Conservation (phyloP, 2,329 filamentous ascomycete genomes). For the Colletotrichum sidae region DNA sequence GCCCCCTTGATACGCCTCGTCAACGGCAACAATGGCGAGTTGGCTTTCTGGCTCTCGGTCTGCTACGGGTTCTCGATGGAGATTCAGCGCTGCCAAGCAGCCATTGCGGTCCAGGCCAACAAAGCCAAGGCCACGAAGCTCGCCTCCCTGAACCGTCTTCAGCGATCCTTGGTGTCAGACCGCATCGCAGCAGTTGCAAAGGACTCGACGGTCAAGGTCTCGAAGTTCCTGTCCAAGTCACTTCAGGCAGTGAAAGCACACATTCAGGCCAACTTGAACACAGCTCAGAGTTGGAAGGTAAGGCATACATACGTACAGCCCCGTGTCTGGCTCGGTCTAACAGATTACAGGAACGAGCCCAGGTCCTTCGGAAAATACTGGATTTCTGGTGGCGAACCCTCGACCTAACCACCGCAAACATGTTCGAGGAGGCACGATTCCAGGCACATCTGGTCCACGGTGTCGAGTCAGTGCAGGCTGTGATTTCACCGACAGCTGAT, state of each 20-base stretch:
- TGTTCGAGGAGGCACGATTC: conserved; percentile 73
- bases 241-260: conserved; percentile 57
- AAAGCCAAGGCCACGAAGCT: conserved; percentile 60
- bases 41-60: conserved; percentile 61
- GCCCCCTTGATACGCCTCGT: conserved; percentile 62
- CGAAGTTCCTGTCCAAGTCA: conserved; percentile 60
- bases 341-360: conserved; percentile 44
- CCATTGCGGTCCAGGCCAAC: conserved; percentile 54
- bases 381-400: conserved; percentile 69
- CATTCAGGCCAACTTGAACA: conserved; percentile 48
- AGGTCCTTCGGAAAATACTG: conserved; percentile 53
- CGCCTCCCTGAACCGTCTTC: conserved; percentile 68
- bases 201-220: conserved; percentile 69
- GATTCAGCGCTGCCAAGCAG: conserved; percentile 54
- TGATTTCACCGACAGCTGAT: conserved; percentile 42
- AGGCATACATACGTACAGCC: conserved; percentile 25
- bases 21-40: conserved; percentile 43
- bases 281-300: conserved; percentile 47
- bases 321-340: not conserved
- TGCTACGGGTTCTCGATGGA: conserved; percentile 64
- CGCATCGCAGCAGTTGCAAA: conserved; percentile 67
- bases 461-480: conserved; percentile 54
- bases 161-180: conserved; percentile 67
- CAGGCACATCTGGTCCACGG: conserved; percentile 71
- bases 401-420: conserved; percentile 53